Evolutionary conservation across 2,329 filamentous ascomycete species (phyloP).

Genomic region (Fusarium goolgardi): DNA sequence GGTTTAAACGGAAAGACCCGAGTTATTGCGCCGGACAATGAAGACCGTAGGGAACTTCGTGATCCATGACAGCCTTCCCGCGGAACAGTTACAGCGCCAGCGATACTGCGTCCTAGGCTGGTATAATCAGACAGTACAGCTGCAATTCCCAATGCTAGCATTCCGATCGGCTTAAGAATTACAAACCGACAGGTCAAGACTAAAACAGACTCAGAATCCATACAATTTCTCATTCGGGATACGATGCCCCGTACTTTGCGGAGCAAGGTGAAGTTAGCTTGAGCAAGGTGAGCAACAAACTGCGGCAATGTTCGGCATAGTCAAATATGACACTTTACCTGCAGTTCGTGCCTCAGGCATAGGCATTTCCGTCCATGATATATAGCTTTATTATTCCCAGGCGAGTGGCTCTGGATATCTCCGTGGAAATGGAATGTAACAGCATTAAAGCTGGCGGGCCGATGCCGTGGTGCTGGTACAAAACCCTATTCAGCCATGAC

Average conservation of each 20-base stretch:
- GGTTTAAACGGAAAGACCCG: slow-evolving; percentile 18
- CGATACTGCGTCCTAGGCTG: too few relatives aligned
- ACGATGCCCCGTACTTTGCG: slow-evolving; percentile 5
- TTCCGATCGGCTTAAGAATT: slow-evolving; percentile 6
- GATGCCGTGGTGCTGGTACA: slow-evolving; percentile 12
- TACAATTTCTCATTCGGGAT: neutral
- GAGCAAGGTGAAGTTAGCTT: slow-evolving; percentile 13
- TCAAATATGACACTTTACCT: neutral
- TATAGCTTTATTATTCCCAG: slow-evolving; percentile 1
- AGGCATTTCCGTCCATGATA: neutral
- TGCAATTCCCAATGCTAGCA: neutral
- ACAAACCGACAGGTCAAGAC: neutral
- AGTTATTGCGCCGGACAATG: slow-evolving; percentile 18
- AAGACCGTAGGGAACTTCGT: slow-evolving; percentile 28
- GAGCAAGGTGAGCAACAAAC: slow-evolving; percentile 3
- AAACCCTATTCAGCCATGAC: neutral
- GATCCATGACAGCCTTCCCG: slow-evolving; percentile 12
- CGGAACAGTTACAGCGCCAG: neutral
- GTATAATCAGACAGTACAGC: neutral
- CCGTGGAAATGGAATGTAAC: slow-evolving; percentile 1
- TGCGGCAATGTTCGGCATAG: slow-evolving; percentile 34
- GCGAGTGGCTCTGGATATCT: neutral
- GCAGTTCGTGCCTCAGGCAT: slow-evolving; percentile 21
- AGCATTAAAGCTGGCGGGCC: slow-evolving; percentile 13
- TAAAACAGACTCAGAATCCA: neutral